Conservation (phyloP, 805 yeast genomes). For the Metschnikowia chrysomelidarum region DNA sequence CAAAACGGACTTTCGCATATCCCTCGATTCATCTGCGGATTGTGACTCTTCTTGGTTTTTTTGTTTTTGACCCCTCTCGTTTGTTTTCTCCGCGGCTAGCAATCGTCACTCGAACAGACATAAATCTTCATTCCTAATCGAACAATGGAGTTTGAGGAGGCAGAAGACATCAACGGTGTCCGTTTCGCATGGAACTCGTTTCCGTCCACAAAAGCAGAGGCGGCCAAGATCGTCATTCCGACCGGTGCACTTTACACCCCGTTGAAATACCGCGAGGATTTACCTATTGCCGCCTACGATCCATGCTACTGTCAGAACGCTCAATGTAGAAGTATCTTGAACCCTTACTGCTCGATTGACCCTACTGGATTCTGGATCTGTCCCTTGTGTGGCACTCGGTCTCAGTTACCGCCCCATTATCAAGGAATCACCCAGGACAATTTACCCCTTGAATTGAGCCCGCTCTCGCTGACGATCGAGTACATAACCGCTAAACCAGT, state of each 20-base stretch:
- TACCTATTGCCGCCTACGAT: constrained; percentile 79
- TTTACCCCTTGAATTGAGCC: constrained; percentile 77
- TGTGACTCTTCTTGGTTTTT: too few relatives aligned
- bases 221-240: constrained; percentile 89
- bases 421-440: constrained; percentile 70
- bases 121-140: not conserved
- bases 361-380: constrained; percentile 82
- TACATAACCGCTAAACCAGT: constrained; percentile 80
- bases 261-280: constrained; percentile 69
- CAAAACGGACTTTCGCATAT: too few relatives aligned
- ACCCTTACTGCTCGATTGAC: constrained; percentile 84
- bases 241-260: constrained; percentile 96
- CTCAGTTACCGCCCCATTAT: constrained; percentile 80
- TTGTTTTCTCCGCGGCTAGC: too few relatives aligned
- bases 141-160: constrained; percentile 41
- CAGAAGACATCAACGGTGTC: constrained; percentile 45
- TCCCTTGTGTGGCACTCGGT: constrained; percentile 75
- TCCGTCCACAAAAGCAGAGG: constrained; percentile 87
- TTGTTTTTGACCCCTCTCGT: too few relatives aligned
- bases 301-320: constrained; percentile 76
- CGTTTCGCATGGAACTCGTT: constrained; percentile 61
- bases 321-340: constrained; percentile 80
- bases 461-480: constrained; percentile 74
- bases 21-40: too few relatives aligned
- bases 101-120: not conserved